A percentile compares a stretch with the other conserved stretches of the same genome.
phyloP scores from a whole-genome alignment of 768 basidiomycete species.

The Xerocomellus chrysenteron region DNA sequence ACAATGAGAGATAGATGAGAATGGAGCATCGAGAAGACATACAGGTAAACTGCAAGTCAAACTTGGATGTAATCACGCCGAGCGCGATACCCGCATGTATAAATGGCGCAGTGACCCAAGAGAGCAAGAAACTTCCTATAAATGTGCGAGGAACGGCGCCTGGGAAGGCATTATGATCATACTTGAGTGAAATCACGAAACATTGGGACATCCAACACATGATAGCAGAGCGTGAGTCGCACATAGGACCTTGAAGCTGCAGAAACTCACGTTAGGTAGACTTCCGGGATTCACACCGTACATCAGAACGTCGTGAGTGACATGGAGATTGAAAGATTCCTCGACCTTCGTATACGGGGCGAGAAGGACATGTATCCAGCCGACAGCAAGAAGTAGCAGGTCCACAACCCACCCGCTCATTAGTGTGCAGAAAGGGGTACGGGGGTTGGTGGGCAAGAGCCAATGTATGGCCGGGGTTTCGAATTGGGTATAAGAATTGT shows the following conservation, averaged over 20 bases:
- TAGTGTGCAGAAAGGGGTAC: neutral
- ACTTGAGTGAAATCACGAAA: slow-evolving; percentile 44
- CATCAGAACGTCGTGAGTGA: slow-evolving; percentile 81
- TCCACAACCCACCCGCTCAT: slow-evolving; percentile 43
- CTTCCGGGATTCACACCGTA: slow-evolving; percentile 54
- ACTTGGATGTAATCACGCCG: slow-evolving; percentile 52
- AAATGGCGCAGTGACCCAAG: slow-evolving; percentile 52
- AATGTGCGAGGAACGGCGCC: slow-evolving; percentile 91
- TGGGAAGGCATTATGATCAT: slow-evolving; percentile 86
- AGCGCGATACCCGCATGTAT: slow-evolving; percentile 41
- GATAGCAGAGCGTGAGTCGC: slow-evolving; percentile 5
- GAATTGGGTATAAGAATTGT: neutral
- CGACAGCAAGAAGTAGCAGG: slow-evolving; percentile 45
- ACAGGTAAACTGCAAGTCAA: slow-evolving; percentile 73
- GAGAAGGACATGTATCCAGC: slow-evolving; percentile 68
- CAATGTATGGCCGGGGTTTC: neutral
- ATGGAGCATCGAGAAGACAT: slow-evolving; percentile 23
- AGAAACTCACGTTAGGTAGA: slow-evolving; percentile 49
- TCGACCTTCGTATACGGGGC: slow-evolving; percentile 96
- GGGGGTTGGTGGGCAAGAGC: neutral
- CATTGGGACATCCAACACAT: neutral
- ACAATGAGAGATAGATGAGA: neutral
- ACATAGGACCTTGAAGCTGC: neutral
- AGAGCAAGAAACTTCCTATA: slow-evolving; percentile 70
- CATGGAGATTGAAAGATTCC: slow-evolving; percentile 95